Percentiles rank a stretch among this genome's conserved stretches.
phyloP scores from a whole-genome alignment of 768 basidiomycete genomes.

The Gymnopilus junonius region DNA sequence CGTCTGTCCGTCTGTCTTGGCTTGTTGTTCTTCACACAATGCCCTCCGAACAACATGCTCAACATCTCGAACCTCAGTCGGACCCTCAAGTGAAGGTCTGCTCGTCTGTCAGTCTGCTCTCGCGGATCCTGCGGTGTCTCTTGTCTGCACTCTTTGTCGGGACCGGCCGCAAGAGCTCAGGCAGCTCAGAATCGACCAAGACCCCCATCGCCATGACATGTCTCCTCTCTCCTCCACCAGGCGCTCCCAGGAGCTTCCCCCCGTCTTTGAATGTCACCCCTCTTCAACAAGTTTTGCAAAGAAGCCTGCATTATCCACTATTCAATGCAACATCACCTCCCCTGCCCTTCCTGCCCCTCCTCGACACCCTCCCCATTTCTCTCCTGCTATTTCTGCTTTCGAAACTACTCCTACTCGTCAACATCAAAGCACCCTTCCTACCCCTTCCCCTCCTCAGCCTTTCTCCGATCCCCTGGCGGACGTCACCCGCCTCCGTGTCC shows the following conservation, averaged over 20 bases:
- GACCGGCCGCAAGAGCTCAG: constrained; percentile 29
- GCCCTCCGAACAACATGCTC: constrained; percentile 54
- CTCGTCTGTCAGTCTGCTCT: constrained; percentile 47
- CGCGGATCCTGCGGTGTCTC: constrained; percentile 35
- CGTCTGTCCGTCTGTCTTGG: neutral
- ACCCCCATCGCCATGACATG: constrained; percentile 23
- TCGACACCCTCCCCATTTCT: constrained; percentile 16
- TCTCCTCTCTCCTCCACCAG: constrained; percentile 18
- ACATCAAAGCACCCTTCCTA: constrained; percentile 11
- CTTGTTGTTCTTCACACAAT: constrained; percentile 36
- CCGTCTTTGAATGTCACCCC: constrained; percentile 9
- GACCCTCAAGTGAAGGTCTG: constrained; percentile 48
- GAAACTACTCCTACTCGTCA: constrained; percentile 14
- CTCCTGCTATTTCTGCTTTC: constrained; percentile 2
- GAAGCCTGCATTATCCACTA: constrained; percentile 27
- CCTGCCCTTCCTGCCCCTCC: constrained; percentile 12
- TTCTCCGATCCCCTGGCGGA: constrained; percentile 64
- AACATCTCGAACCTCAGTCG: constrained; percentile 29
- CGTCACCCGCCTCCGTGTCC: constrained; percentile 77
- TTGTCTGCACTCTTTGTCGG: constrained; percentile 53
- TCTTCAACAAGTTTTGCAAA: constrained; percentile 23
- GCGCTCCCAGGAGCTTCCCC: constrained; percentile 25
- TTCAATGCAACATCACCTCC: constrained; percentile 25
- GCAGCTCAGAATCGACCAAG: constrained; percentile 23
- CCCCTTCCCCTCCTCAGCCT: constrained; percentile 2